A percentile compares a stretch with the other conserved stretches of the same genome.
Conservation (phyloP, 345 rosid genomes). For the Rubroshorea leprosula region DNA sequence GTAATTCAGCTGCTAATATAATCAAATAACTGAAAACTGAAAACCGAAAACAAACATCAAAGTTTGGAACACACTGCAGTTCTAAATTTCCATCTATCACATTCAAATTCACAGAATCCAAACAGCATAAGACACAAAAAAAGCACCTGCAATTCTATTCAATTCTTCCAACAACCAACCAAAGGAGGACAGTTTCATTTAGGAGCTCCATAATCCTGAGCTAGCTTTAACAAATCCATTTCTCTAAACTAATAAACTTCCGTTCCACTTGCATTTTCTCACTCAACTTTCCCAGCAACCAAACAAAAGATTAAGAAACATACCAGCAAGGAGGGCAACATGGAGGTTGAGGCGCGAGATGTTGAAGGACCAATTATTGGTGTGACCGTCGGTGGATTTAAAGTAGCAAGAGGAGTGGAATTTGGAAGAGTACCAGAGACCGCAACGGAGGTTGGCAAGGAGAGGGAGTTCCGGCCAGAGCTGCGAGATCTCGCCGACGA, state of each 20-base stretch:
- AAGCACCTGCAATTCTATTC: too few species aligned
- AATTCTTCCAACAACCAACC: too few species aligned
- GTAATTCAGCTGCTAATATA: constrained; percentile 8
- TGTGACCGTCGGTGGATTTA: constrained; percentile 96
- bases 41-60: neutral
- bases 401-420: constrained; percentile 80
- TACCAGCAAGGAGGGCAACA: constrained; percentile 69
- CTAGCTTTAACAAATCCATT: too few species aligned
- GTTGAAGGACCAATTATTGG: constrained; percentile 77
- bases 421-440: constrained; percentile 77
- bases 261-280: too few species aligned
- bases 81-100: too few species aligned
- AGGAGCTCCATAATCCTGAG: too few species aligned
- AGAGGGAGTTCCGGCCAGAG: constrained; percentile 85
- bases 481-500: constrained; percentile 75
- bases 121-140: neutral
- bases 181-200: too few species aligned
- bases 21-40: neutral
- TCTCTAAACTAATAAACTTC: too few species aligned
- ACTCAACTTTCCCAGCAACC: too few species aligned
- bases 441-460: constrained; percentile 87
- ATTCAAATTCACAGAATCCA: neutral
- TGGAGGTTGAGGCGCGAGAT: constrained; percentile 90
- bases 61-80: too few species aligned
- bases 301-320: neutral